phyloP scores from a whole-genome alignment of 2,329 filamentous ascomycete species.

The Boeremia exigua region DNA sequence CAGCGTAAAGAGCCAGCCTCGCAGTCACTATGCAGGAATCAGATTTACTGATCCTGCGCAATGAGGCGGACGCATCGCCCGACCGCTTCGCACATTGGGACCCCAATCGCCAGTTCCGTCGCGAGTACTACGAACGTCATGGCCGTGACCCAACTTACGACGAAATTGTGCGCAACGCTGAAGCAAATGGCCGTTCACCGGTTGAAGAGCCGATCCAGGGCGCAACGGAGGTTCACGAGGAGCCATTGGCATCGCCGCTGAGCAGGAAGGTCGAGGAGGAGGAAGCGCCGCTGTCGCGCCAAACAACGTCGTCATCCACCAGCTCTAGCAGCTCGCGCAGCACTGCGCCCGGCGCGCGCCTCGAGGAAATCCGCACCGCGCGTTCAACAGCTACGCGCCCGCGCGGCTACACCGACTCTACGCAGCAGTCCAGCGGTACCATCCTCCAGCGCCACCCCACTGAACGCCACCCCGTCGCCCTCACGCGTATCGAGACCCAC shows the following conservation, averaged over 20 bases:
- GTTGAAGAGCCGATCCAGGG: neutral
- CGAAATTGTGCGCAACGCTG: conserved; percentile 10
- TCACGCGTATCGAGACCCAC: conserved; percentile 74
- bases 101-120: conserved; percentile 31
- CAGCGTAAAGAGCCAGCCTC: neutral
- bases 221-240: neutral
- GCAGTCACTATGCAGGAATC: conserved; percentile 36
- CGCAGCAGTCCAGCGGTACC: conserved; percentile 27
- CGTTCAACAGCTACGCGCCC: conserved; percentile 22
- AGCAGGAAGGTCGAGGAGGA: conserved; percentile 23
- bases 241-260: conserved; percentile 12
- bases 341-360: conserved; percentile 22
- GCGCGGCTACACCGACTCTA: conserved; percentile 28
- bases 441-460: conserved; percentile 42
- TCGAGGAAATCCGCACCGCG: conserved; percentile 41
- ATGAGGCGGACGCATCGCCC: conserved; percentile 37
- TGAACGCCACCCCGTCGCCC: conserved; percentile 72
- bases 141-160: conserved; percentile 25
- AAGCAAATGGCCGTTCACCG: conserved; percentile 14
- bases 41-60: conserved; percentile 38
- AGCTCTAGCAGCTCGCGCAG: conserved; percentile 24
- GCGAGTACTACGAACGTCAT: conserved; percentile 33
- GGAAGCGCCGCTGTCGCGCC: conserved; percentile 31
- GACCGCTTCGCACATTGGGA: conserved; percentile 39
- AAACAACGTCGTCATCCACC: conserved; percentile 28